Base-by-base conservation (phyloP, 164 flowering plant species). In the Aristolochia contorta region DNA sequence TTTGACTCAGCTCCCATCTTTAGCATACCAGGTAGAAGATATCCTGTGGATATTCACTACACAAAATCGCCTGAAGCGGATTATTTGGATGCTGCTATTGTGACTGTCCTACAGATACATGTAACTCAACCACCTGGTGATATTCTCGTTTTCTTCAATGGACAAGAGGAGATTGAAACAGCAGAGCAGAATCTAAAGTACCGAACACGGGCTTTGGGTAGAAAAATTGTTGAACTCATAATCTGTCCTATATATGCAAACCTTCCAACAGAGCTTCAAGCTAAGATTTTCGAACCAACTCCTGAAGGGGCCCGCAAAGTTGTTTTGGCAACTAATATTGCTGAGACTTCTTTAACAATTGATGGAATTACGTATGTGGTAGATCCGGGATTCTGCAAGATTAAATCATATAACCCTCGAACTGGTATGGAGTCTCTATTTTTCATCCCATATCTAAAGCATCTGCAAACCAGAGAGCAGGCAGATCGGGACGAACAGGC, bases 201-300 rank as follows among this genome's bases (percentile, higher is more conserved):
- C 51, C 78, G 99, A 72, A 85, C 83, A 14, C 77, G 93, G 64
- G 95, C 96, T 33, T 66, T 93, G 25, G 99, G 99, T 52, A 78
- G 93, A 32, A 93, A 83, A 70, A 90, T 93, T 66, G 86, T 93
- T 16, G 97, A 93, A 66, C 85, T 93, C 0, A 90, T 93, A 22
- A 90, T 93, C 46, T 93, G 96, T 70, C 99, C 99, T 2, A 93
- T 93, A 16, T 93, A 93, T 84, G 99, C 99, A 14, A 90, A 90
- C 65, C 79, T 93, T 21, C 99, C 99, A 24, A 93, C 97, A 20
- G 99, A 93, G 63, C 75, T 90, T 58, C 99, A 93, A 65, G 79
- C 99, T 12, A 86, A 90, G 72, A 93, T 93, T 61, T 93, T 93
- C 77, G 97, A 90, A 71, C 86, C 91, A 22, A 90, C 99, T 59